Percentiles rank a stretch among this genome's conserved stretches.
Conservation (phyloP, 139 green algal species). For the Chlamydomonas sp. region DNA sequence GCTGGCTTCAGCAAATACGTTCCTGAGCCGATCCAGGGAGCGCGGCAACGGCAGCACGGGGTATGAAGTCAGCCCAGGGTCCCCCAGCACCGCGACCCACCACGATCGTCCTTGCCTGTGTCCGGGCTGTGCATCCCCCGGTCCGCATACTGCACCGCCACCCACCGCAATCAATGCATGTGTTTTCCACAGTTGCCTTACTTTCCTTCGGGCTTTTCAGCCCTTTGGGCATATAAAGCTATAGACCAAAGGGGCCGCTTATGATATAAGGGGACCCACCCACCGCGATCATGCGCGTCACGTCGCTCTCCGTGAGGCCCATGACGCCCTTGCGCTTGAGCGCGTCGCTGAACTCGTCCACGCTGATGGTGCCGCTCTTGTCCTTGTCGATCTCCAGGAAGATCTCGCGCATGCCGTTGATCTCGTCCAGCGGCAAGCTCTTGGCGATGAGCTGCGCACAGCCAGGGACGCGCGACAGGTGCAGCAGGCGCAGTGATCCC, state of each 20-base stretch:
- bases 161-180: no score
- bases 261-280: no score
- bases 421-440: slow-evolving; percentile 89
- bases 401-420: slow-evolving; percentile 88
- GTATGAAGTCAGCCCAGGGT: background rate
- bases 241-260: no score
- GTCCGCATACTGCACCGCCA: no score
- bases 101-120: background rate
- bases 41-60: background rate
- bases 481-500: background rate
- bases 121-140: no score
- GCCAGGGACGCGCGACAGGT: background rate
- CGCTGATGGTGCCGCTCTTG: slow-evolving; percentile 90
- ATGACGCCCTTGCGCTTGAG: slow-evolving; percentile 53
- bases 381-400: slow-evolving; percentile 94
- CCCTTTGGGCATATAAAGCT: no score
- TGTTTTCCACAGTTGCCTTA: no score
- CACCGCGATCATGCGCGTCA: slow-evolving; percentile 46
- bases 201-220: no score
- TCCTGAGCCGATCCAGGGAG: background rate
- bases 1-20: background rate
- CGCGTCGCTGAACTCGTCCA: slow-evolving; percentile 82
- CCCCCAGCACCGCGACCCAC: background rate
- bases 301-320: slow-evolving; percentile 41
- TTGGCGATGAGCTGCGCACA: slow-evolving; percentile 82